Percentiles rank a stretch among this genome's conserved stretches.
phyloP scores from a whole-genome alignment of 148 eudicot genomes.

The Persicaria tinctoria region DNA sequence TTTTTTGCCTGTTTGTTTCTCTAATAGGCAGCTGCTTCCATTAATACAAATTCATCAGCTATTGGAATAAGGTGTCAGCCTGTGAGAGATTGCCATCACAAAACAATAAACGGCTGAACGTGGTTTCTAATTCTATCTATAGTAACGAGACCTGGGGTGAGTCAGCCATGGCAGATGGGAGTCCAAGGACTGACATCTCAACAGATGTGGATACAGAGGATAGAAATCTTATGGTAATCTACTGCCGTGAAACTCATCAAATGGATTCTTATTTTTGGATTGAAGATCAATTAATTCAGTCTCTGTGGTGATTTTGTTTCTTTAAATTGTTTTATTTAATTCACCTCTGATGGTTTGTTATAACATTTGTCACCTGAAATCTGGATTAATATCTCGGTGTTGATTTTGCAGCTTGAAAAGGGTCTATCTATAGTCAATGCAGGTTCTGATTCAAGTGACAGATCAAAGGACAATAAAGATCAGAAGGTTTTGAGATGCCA shows the following conservation, averaged over 20 bases:
- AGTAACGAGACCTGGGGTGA: conserved; percentile 4
- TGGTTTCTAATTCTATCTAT: conserved; percentile 5
- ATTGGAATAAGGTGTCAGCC: not conserved
- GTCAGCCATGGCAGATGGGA: conserved; percentile 34
- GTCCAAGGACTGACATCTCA: conserved; percentile 49
- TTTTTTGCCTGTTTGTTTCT: not conserved
- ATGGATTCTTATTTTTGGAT: not conserved
- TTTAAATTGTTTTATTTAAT: not conserved
- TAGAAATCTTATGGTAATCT: conserved; percentile 33
- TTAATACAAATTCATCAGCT: not conserved
- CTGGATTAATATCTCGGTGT: conserved; percentile 8
- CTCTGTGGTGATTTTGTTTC: not conserved
- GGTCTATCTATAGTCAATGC: conserved; percentile 18
- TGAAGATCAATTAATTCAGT: not conserved
- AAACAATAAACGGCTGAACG: conserved; percentile 8
- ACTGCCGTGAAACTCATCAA: not conserved
- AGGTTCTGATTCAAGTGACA: conserved; percentile 53
- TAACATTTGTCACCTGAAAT: not conserved
- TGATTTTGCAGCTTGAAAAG: conserved; percentile 30
- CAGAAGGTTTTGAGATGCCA: conserved; percentile 32
- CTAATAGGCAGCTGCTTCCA: not conserved
- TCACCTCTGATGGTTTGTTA: not conserved
- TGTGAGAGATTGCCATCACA: not conserved
- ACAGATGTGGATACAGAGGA: conserved; percentile 53
- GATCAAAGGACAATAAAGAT: conserved; percentile 44